Evolutionary conservation across 257 asterid species (phyloP).

Genomic region (Vinca minor): DNA sequence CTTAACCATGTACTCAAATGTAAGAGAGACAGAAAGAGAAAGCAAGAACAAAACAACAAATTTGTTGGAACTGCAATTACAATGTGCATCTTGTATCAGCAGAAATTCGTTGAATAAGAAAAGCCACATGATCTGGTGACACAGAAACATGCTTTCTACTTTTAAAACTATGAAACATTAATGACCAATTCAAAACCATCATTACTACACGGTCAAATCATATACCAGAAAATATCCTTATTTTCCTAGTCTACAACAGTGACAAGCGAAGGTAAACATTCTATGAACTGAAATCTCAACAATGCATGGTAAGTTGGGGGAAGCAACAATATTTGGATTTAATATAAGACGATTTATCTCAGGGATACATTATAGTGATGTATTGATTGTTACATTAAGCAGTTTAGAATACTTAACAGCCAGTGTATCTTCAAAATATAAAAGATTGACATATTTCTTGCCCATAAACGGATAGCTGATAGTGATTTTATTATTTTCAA

Average conservation of each 20-base stretch:
- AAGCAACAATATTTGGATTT: neutral
- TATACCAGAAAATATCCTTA: neutral
- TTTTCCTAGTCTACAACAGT: neutral
- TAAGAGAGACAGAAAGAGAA: neutral
- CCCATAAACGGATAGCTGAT: neutral
- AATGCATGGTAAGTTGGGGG: neutral
- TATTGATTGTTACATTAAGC: neutral
- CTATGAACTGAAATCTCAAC: neutral
- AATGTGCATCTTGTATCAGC: neutral
- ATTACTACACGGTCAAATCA: neutral
- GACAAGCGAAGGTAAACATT: neutral
- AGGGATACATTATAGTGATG: neutral
- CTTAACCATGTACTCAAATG: neutral
- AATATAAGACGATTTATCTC: neutral
- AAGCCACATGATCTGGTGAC: neutral
- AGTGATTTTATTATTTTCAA: neutral
- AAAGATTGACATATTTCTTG: neutral
- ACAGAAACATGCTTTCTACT: neutral
- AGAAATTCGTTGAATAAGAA: conserved; percentile 1
- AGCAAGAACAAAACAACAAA: neutral
- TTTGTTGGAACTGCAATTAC: neutral
- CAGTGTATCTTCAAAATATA: neutral
- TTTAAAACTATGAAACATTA: neutral
- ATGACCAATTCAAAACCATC: neutral
- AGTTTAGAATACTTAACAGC: neutral